These are phyloP conservation scores for Coemansia sp. DNA, from an alignment of 192 early-diverging fungal species.

Conservation along the genomic window DNA sequence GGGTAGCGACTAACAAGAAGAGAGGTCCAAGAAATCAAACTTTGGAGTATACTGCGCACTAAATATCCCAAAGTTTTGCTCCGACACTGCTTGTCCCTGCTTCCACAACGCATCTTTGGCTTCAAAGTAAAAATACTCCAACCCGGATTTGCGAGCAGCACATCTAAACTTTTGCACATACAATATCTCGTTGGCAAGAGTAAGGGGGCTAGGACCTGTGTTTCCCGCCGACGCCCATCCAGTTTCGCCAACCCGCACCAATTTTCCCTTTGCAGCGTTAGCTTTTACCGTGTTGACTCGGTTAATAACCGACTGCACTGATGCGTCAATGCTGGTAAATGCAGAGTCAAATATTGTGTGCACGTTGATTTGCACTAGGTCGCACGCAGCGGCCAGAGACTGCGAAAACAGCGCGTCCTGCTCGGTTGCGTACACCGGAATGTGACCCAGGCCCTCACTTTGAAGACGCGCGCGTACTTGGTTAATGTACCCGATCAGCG, in stretches of 20 bases:
- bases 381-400: conserved; percentile 25
- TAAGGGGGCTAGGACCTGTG: conserved; percentile 35
- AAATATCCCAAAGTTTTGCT: conserved; percentile 53
- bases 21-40: neutral
- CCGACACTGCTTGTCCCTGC: conserved; percentile 12
- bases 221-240: conserved; percentile 47
- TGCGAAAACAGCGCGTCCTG: conserved; percentile 34
- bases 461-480: conserved; percentile 38
- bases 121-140: conserved; percentile 53
- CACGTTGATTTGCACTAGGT: conserved; percentile 50
- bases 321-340: conserved; percentile 25
- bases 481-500: conserved; percentile 45
- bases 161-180: conserved; percentile 45
- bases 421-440: conserved; percentile 48
- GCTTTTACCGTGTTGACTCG: neutral
- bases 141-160: conserved; percentile 17
- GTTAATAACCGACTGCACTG: conserved; percentile 26
- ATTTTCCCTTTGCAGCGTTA: conserved; percentile 7
- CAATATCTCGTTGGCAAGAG: conserved; percentile 28
- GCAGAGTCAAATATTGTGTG: conserved; percentile 41
- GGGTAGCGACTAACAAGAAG: neutral
- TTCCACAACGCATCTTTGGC: conserved; percentile 54
- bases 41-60: conserved; percentile 14
- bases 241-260: conserved; percentile 37
- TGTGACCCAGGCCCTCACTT: conserved; percentile 38